phyloP scores from a whole-genome alignment of 108 stramenopile genomes.

The Halocafeteria seosinensis region DNA sequence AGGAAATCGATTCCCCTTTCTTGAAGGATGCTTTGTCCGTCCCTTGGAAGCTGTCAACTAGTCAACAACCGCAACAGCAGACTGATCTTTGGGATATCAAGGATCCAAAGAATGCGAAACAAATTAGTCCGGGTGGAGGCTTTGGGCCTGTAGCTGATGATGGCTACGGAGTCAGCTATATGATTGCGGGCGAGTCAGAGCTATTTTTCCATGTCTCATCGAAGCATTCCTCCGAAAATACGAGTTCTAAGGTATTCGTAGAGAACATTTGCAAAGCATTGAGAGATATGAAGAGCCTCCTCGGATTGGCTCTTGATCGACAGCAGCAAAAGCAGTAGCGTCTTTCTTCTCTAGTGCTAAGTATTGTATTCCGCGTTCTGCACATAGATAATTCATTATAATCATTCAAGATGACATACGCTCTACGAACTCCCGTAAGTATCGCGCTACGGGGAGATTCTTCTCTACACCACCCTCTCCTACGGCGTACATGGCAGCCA shows the following conservation, averaged over 20 bases:
- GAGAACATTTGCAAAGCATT: constrained; percentile 2
- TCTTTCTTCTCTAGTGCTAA: too few species aligned
- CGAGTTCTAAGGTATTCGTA: constrained; percentile 1
- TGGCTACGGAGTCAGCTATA: constrained; percentile 16
- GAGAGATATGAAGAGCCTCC: constrained; percentile 4
- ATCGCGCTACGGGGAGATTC: too few species aligned
- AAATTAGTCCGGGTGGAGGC: constrained; percentile 10
- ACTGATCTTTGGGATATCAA: constrained; percentile 1
- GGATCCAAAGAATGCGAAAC: background rate
- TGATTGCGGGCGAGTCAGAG: constrained; percentile 8
- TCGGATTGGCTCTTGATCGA: too few species aligned
- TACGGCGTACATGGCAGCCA: too few species aligned
- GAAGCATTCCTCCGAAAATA: constrained; percentile 3
- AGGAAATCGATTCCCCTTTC: constrained; percentile 8
- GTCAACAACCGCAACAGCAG: constrained; percentile 19
- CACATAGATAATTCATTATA: too few species aligned
- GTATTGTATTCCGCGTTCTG: too few species aligned
- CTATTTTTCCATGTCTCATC: constrained; percentile 15
- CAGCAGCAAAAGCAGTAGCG: too few species aligned
- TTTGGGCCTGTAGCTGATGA: constrained; percentile 15
- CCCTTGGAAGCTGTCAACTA: constrained; percentile 6
- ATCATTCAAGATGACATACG: too few species aligned
- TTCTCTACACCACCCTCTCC: too few species aligned
- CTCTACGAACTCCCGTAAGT: too few species aligned
- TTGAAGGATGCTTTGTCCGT: constrained; percentile 2